These are phyloP conservation scores for Trebouxia sp. DNA, from an alignment of 139 green algal species.

Conservation along the genomic window DNA sequence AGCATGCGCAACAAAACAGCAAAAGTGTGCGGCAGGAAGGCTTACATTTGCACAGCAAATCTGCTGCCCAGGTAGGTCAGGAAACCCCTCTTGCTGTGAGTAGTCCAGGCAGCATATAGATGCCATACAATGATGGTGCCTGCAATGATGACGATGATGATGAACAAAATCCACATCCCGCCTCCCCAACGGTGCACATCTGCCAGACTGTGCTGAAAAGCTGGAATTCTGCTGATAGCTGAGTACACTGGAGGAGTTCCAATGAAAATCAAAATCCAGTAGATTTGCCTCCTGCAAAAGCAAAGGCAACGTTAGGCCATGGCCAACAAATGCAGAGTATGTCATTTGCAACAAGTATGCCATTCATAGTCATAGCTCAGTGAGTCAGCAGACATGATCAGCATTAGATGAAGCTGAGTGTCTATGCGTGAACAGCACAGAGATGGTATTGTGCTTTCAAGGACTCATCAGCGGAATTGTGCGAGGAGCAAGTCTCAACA, in stretches of 20 bases:
- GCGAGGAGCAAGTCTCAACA: too few relatives aligned
- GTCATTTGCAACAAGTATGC: too few relatives aligned
- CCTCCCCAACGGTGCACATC: constrained; percentile 39
- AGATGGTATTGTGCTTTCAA: too few relatives aligned
- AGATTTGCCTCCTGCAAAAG: constrained; percentile 39
- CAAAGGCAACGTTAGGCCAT: too few relatives aligned
- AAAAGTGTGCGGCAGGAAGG: neutral
- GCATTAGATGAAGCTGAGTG: too few relatives aligned
- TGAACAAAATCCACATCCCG: constrained; percentile 33
- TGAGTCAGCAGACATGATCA: too few relatives aligned
- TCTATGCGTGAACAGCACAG: too few relatives aligned
- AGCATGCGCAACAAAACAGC: too few relatives aligned
- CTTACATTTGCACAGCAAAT: constrained; percentile 34
- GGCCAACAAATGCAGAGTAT: too few relatives aligned
- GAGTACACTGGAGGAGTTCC: constrained; percentile 47
- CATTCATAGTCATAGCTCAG: too few relatives aligned
- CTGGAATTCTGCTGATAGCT: constrained; percentile 41
- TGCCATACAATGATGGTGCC: constrained; percentile 40
- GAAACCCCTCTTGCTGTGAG: neutral
- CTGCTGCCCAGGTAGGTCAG: constrained; percentile 36
- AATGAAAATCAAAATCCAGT: constrained; percentile 42
- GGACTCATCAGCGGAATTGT: too few relatives aligned
- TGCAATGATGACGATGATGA: neutral
- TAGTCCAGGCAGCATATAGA: constrained; percentile 15
- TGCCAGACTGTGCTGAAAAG: constrained; percentile 43